A percentile compares a stretch with the other conserved stretches of the same genome.
Evolutionary conservation across 2,329 filamentous ascomycete genomes (phyloP).

Genomic region (Monilinia laxa): DNA sequence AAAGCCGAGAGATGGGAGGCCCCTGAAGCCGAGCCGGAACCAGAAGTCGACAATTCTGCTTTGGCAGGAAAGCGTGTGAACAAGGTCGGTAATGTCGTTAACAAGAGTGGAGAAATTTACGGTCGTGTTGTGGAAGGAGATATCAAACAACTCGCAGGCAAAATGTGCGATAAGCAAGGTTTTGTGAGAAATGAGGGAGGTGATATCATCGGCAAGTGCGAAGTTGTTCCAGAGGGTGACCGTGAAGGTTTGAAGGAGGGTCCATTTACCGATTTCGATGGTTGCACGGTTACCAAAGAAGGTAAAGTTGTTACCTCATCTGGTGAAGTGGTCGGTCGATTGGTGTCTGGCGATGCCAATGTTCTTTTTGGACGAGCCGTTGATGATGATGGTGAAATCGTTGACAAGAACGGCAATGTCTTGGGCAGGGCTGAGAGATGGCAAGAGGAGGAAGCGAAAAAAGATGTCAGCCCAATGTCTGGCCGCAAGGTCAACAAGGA

Average conservation of each 20-base stretch:
- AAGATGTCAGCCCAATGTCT: constrained; percentile 52
- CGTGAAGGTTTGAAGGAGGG: constrained; percentile 62
- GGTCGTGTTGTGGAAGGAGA: constrained; percentile 69
- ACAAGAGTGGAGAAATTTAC: constrained; percentile 54
- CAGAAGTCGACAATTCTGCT: constrained; percentile 55
- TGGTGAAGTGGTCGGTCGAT: constrained; percentile 70
- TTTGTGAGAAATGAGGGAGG: constrained; percentile 73
- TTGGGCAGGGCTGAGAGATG: constrained; percentile 60
- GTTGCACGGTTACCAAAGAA: constrained; percentile 65
- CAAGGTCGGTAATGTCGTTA: constrained; percentile 65
- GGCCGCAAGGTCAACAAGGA: constrained; percentile 58
- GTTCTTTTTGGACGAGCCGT: constrained; percentile 70
- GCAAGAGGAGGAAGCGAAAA: constrained; percentile 54
- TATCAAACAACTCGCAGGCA: constrained; percentile 60
- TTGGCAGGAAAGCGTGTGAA: constrained; percentile 70
- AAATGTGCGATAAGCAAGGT: constrained; percentile 70
- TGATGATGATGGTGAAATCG: constrained; percentile 79
- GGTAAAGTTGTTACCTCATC: constrained; percentile 65
- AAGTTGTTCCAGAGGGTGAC: constrained; percentile 67
- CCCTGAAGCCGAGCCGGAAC: constrained; percentile 48
- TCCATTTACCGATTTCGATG: constrained; percentile 65
- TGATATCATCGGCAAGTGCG: constrained; percentile 65
- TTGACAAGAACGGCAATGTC: constrained; percentile 69
- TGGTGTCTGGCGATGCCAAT: constrained; percentile 70
- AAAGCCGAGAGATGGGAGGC: constrained; percentile 67